A percentile compares a stretch with the other conserved stretches of the same genome.
Conservation (phyloP, 495 filamentous ascomycete genomes). For the Aspergillus baeticus region DNA sequence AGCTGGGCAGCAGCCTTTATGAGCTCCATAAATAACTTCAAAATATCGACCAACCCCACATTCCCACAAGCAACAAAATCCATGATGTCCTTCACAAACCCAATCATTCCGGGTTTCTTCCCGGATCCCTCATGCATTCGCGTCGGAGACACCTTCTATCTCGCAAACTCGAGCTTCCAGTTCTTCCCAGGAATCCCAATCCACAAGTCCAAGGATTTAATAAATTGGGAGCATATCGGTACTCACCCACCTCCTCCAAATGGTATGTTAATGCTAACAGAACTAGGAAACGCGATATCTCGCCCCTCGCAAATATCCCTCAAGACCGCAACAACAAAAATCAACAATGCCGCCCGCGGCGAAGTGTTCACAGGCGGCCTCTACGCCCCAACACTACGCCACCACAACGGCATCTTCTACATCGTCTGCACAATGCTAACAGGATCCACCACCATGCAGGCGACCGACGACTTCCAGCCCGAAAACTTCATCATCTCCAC, state of each 20-base stretch:
- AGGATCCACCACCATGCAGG: background rate
- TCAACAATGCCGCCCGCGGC: background rate
- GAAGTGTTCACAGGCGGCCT: background rate
- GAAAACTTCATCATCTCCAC: conserved; percentile 2
- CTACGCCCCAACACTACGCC: conserved; percentile 1
- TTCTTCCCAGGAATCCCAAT: conserved; percentile 1
- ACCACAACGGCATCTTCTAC: background rate
- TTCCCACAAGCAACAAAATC: too few relatives aligned
- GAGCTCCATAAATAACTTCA: too few relatives aligned
- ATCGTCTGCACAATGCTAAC: conserved; percentile 9
- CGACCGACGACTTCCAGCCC: background rate
- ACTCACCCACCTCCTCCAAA: background rate
- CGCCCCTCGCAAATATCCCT: conserved; percentile 1
- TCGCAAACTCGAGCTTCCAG: conserved; percentile 1
- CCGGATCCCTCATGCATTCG: background rate
- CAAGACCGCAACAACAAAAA: background rate
- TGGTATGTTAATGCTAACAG: background rate
- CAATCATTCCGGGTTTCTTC: conserved; percentile 4
- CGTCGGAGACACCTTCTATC: background rate
- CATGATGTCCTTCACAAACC: too few relatives aligned
- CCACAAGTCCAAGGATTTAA: background rate
- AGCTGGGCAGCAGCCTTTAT: too few relatives aligned
- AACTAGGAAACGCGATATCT: background rate
- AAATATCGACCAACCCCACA: too few relatives aligned
- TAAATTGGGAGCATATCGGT: conserved; percentile 4